These are phyloP conservation scores for Populus hybrid DNA, from an alignment of 441 rosid genomes.

Conservation along the genomic window DNA sequence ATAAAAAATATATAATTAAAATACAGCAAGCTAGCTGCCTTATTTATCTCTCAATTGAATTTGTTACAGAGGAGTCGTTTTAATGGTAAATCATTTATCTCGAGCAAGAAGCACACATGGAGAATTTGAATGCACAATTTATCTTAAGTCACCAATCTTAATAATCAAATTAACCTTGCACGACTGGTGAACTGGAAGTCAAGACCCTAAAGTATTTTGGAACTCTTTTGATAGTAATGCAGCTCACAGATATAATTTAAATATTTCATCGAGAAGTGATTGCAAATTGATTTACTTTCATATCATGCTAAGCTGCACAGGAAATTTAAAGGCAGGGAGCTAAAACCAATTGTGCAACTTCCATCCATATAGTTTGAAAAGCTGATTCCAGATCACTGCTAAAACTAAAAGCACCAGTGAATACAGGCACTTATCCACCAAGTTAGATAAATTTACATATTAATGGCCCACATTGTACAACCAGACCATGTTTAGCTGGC, in stretches of 20 bases:
- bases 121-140: neutral
- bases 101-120: neutral
- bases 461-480: neutral
- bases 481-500: neutral
- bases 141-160: neutral
- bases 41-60: constrained; percentile 7
- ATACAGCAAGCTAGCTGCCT: neutral
- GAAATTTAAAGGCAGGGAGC: neutral
- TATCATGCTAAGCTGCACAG: neutral
- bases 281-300: neutral
- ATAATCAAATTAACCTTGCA: neutral
- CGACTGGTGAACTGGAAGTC: neutral
- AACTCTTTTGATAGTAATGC: neutral
- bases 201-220: neutral
- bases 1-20: neutral
- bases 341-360: neutral
- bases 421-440: neutral
- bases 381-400: neutral
- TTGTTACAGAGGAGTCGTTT: neutral
- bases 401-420: neutral
- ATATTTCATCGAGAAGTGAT: neutral
- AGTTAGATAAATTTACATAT: neutral
- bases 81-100: neutral
- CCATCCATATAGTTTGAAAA: neutral
- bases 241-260: neutral